These are phyloP conservation scores for Coelastrella sp. DNA, from an alignment of 139 green algal genomes.

Conservation along the genomic window DNA sequence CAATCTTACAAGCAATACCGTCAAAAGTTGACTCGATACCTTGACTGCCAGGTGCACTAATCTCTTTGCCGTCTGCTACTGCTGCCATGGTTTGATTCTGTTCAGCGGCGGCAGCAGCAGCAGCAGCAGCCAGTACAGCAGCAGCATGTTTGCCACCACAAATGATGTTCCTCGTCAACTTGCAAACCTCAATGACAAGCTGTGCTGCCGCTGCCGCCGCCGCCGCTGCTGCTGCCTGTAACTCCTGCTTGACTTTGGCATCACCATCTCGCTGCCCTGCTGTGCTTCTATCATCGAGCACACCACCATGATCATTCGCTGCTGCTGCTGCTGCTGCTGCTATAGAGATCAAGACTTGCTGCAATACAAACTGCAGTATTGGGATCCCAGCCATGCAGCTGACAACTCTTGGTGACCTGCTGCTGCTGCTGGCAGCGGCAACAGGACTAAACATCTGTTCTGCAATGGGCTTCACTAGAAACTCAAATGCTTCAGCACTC, in stretches of 20 bases:
- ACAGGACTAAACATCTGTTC: neutral
- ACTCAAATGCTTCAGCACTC: neutral
- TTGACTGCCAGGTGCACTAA: neutral
- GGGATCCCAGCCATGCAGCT: constrained; percentile 18
- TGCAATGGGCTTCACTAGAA: neutral
- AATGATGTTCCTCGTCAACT: neutral
- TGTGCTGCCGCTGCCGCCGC: neutral
- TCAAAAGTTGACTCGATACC: neutral
- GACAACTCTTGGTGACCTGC: neutral
- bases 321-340: constrained; percentile 10
- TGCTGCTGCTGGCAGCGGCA: neutral
- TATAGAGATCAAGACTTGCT: constrained; percentile 5
- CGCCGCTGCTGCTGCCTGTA: neutral
- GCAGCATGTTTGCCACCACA: constrained; percentile 6
- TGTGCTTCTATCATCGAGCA: neutral
- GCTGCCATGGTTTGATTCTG: neutral
- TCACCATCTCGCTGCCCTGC: too few relatives aligned
- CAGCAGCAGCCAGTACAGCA: constrained; percentile 28
- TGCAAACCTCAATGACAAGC: neutral
- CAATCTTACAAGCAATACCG: neutral
- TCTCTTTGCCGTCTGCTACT: neutral
- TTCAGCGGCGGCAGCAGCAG: neutral
- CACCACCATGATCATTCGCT: neutral
- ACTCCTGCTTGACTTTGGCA: neutral
- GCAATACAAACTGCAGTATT: constrained; percentile 11